phyloP scores from a whole-genome alignment of 345 rosid species.

The Heritiera littoralis region DNA sequence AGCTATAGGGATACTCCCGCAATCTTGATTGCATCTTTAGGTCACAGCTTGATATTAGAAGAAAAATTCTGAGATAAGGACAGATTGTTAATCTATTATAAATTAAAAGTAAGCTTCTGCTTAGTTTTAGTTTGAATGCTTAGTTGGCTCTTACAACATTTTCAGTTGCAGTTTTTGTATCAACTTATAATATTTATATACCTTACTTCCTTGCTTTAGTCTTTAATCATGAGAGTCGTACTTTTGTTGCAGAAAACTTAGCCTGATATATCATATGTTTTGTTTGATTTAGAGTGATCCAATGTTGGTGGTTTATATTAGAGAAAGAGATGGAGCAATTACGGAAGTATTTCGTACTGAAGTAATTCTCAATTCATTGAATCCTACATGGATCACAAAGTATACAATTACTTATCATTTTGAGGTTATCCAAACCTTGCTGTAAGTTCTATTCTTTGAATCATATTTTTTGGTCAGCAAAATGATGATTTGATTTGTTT shows the following conservation, averaged over 20 bases:
- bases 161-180: neutral
- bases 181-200: conserved; percentile 8
- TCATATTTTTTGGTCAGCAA: conserved; percentile 2
- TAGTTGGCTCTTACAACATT: neutral
- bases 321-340: conserved; percentile 66
- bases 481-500: conserved; percentile 20
- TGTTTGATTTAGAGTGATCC: conserved; percentile 81
- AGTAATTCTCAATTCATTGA: conserved; percentile 80
- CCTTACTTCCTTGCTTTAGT: neutral
- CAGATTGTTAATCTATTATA: neutral
- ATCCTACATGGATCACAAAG: conserved; percentile 74
- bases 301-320: conserved; percentile 70
- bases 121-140: conserved; percentile 1
- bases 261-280: conserved; percentile 24
- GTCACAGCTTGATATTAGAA: neutral
- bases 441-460: conserved; percentile 52
- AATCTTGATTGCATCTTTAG: neutral
- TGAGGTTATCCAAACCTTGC: conserved; percentile 70
- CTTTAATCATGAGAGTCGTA: neutral
- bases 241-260: conserved; percentile 22
- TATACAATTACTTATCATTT: conserved; percentile 55
- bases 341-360: conserved; percentile 73
- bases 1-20: neutral
- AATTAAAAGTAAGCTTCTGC: neutral
- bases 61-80: neutral